Evolutionary conservation across 208 protist species (phyloP).

Genomic region (Vickermania ingenoplastis): DNA sequence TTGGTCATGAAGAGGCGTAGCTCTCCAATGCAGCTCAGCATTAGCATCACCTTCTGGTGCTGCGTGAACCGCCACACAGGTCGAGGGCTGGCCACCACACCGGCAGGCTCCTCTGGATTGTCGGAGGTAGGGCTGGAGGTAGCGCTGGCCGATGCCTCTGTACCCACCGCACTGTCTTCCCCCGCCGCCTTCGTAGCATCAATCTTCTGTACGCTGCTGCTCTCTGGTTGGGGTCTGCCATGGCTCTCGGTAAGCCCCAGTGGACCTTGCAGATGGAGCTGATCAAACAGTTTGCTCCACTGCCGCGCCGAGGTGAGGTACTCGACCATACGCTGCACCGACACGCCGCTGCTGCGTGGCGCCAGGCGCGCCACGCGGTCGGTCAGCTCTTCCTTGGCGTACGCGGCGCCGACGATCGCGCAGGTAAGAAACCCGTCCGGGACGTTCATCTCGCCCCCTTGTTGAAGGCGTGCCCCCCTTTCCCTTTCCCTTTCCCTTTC

Average conservation of each 20-base stretch:
- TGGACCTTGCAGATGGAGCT: constrained; percentile 28
- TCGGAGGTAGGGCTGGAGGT: not conserved
- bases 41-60: constrained; percentile 47
- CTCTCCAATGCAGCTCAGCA: constrained; percentile 57
- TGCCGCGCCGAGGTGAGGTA: constrained; percentile 45
- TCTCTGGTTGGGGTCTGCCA: no score
- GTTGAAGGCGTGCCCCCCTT: not conserved
- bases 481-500: not conserved
- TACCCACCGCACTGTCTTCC: not conserved
- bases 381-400: constrained; percentile 40
- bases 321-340: constrained; percentile 32
- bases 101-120: not conserved
- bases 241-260: no score
- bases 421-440: constrained; percentile 30
- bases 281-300: constrained; percentile 45
- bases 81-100: no score
- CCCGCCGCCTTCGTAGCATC: not conserved
- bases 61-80: constrained; percentile 9
- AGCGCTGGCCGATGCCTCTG: not conserved
- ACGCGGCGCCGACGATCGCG: constrained; percentile 34
- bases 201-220: constrained; percentile 4
- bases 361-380: constrained; percentile 58
- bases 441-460: constrained; percentile 6
- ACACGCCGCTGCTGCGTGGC: constrained; percentile 18
- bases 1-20: constrained; percentile 42